Conservation (phyloP, 257 asterid species). For the Forsythia viridissima region DNA sequence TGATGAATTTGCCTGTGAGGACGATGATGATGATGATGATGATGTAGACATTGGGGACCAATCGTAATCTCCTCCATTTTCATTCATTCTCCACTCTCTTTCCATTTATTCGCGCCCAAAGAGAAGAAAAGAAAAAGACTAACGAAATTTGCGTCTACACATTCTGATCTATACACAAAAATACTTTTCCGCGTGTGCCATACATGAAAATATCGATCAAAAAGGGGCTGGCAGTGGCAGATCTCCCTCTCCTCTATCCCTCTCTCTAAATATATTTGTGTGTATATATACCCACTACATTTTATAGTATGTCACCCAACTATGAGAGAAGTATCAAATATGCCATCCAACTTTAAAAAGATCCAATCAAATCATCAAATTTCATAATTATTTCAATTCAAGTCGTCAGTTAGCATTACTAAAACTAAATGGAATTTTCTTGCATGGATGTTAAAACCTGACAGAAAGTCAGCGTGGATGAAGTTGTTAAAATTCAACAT, state of each 20-base stretch:
- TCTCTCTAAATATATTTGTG: background rate
- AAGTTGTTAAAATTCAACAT: too few species aligned
- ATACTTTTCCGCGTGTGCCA: background rate
- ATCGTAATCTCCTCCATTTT: constrained; percentile 28
- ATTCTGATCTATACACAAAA: background rate
- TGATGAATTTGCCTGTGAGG: constrained; percentile 40
- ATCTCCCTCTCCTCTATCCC: background rate
- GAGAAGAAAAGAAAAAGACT: background rate
- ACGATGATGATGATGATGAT: constrained; percentile 17
- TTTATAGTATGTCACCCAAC: background rate
- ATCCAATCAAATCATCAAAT: background rate
- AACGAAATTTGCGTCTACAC: background rate
- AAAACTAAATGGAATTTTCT: too few species aligned
- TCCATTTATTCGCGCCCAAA: constrained; percentile 25
- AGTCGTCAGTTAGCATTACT: too few species aligned
- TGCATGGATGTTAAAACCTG: too few species aligned
- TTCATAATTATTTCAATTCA: background rate
- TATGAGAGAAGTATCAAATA: background rate
- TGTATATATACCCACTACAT: background rate
- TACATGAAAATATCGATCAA: background rate
- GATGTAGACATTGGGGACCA: background rate
- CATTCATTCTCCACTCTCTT: constrained; percentile 30
- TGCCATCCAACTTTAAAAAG: background rate
- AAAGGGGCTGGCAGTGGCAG: background rate
- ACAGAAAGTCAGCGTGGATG: too few species aligned